These are phyloP conservation scores for Fraxinus velutina DNA, from an alignment of 305 asterid species.

Conservation along the genomic window DNA sequence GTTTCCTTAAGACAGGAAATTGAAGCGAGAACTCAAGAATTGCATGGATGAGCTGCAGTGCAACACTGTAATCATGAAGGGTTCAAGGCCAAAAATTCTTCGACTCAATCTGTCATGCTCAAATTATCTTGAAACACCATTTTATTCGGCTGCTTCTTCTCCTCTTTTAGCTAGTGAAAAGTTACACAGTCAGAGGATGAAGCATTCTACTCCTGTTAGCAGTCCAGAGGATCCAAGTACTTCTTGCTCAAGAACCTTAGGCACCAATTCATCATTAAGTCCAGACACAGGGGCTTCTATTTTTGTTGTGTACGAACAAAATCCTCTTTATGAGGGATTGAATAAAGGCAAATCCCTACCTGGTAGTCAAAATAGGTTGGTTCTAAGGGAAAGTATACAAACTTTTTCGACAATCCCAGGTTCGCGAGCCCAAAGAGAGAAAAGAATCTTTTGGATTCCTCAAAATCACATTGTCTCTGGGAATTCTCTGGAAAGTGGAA, in stretches of 20 bases:
- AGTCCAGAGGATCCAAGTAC: constrained; percentile 62
- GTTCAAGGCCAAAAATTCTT: constrained; percentile 71
- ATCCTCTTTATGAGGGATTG: constrained; percentile 66
- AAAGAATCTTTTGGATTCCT: constrained; percentile 38
- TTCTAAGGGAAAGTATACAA: constrained; percentile 35
- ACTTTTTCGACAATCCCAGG: constrained; percentile 33
- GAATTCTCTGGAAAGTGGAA: constrained; percentile 25
- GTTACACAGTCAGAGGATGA: constrained; percentile 37
- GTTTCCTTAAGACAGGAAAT: constrained; percentile 48
- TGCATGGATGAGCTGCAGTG: constrained; percentile 74
- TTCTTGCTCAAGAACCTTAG: constrained; percentile 50
- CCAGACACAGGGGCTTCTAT: constrained; percentile 41
- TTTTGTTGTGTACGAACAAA: constrained; percentile 56
- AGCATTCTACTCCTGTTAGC: constrained; percentile 62
- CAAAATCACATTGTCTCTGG: constrained; percentile 38
- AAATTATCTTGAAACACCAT: constrained; percentile 49
- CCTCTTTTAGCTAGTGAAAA: constrained; percentile 40
- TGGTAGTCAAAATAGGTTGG: constrained; percentile 20
- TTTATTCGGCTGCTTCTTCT: constrained; percentile 56
- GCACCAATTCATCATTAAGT: constrained; percentile 40
- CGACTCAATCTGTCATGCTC: constrained; percentile 64
- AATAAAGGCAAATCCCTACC: constrained; percentile 32
- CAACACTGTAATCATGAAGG: constrained; percentile 79
- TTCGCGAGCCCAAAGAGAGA: constrained; percentile 33
- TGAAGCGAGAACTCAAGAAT: constrained; percentile 67